A percentile compares a stretch with the other conserved stretches of the same genome.
phyloP scores from a whole-genome alignment of 1,284 basidiomycete species.

The Anthracocystis setariae region DNA sequence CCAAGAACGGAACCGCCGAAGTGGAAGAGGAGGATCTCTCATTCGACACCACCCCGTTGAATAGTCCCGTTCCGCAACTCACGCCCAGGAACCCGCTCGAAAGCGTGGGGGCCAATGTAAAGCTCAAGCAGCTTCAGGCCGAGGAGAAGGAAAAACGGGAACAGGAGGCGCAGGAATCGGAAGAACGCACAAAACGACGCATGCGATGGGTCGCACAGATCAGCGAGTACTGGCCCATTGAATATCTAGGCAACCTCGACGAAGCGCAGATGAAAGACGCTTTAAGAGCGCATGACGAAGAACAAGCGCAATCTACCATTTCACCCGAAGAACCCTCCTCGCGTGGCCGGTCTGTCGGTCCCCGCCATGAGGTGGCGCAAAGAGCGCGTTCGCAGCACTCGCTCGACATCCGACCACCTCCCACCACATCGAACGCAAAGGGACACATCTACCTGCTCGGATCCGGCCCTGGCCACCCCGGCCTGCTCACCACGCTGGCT shows the following conservation, averaged over 20 bases:
- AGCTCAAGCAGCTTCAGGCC: constrained; percentile 14
- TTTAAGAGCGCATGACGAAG: constrained; percentile 43
- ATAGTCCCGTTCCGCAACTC: constrained; percentile 79
- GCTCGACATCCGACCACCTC: constrained; percentile 48
- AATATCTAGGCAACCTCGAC: constrained; percentile 78
- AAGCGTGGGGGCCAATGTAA: constrained; percentile 1
- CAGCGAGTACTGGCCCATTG: constrained; percentile 84
- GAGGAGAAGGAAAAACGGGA: constrained; percentile 26
- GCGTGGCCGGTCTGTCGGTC: constrained; percentile 11
- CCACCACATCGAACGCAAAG: neutral
- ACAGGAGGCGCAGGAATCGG: constrained; percentile 27
- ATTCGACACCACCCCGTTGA: constrained; percentile 71
- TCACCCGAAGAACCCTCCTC: neutral
- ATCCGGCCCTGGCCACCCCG: constrained; percentile 93
- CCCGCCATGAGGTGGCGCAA: constrained; percentile 4
- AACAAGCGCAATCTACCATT: constrained; percentile 2
- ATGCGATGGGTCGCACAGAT: constrained; percentile 70
- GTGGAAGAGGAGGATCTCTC: constrained; percentile 58
- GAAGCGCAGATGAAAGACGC: constrained; percentile 75
- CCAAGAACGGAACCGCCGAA: constrained; percentile 36
- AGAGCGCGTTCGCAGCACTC: constrained; percentile 55
- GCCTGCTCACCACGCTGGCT: constrained; percentile 86
- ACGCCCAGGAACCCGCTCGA: constrained; percentile 42
- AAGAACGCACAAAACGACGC: constrained; percentile 52
- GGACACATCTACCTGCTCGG: constrained; percentile 78